Evolutionary conservation across 306 rosid genomes (phyloP).

Genomic region (Sicyos baderoa): DNA sequence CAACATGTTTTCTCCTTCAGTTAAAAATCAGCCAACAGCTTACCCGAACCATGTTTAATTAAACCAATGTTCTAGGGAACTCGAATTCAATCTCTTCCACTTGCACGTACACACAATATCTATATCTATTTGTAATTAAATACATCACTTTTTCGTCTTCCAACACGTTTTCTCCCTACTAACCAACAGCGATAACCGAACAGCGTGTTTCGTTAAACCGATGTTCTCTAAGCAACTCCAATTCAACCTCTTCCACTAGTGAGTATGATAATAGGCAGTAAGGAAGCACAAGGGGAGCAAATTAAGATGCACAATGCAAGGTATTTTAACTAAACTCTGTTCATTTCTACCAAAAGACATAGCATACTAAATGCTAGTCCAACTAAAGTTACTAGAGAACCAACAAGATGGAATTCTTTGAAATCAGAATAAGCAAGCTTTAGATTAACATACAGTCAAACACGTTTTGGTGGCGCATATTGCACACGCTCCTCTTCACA

Average conservation of each 20-base stretch:
- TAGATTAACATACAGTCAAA: conserved; percentile 21
- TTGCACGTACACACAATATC: too few relatives aligned
- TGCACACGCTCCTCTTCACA: conserved; percentile 71
- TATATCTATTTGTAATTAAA: too few relatives aligned
- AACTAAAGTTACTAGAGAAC: not conserved
- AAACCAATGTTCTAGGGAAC: too few relatives aligned
- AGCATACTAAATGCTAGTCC: not conserved
- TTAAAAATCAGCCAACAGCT: too few relatives aligned
- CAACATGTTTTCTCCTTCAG: too few relatives aligned
- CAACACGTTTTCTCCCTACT: not conserved
- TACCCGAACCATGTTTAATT: too few relatives aligned
- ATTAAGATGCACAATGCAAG: not conserved
- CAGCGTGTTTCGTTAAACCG: not conserved
- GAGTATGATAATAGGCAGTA: not conserved
- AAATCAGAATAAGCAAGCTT: not conserved
- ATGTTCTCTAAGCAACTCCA: not conserved
- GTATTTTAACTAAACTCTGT: not conserved
- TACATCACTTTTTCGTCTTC: too few relatives aligned
- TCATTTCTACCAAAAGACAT: not conserved
- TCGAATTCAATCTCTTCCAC: too few relatives aligned
- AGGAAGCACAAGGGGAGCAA: not conserved
- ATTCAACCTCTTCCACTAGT: not conserved
- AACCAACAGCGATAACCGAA: not conserved
- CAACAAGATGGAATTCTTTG: not conserved
- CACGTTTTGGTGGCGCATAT: conserved; percentile 64